Evolutionary conservation across 2,329 filamentous ascomycete species (phyloP), one percentile per base, ranked within the genome.

Genomic region (Nemania bipapillata): DNA sequence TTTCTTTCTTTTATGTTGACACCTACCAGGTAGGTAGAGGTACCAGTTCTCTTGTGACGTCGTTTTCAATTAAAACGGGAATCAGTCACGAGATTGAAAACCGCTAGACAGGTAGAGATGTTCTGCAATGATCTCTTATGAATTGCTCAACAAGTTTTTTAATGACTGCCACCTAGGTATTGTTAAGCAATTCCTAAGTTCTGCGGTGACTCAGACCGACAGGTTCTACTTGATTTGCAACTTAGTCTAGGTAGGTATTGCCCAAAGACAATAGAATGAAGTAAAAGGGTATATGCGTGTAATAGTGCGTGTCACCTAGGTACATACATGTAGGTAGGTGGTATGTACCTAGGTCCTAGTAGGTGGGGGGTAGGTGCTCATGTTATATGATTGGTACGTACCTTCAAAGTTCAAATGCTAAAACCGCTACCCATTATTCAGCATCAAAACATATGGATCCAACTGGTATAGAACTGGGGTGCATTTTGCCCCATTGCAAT

Each of bases 241-340:
- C n/a, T n/a, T n/a, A n/a, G n/a, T n/a, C n/a, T n/a, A n/a, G n/a
- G n/a, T n/a, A n/a, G n/a, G n/a, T n/a, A n/a, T n/a, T n/a, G n/a
- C n/a, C 30, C 9, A 32, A 32, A 32, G 30, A 47, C 52, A 8
- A 50, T 11, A 24, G 22, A 28, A 32, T 53, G 12, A 26, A 37
- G 28, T 11, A 45, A 64, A 57, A 9, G 24, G 40, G 22, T 20
- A 37, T 60, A 64, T 59, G 24, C 50, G 60, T 54, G 26, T 68
- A 64, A 47, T 8, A 47, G 42, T 20, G 42, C 42, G 9, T 32
- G 9, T 9, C 30, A 32, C 30, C 4, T 9, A 9, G 30, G 4
- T 32, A 32, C 30, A 32, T 32, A 32, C 30, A n/a, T n/a, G n/a
- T n/a, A n/a, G n/a, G n/a, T n/a, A n/a, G n/a, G n/a, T n/a, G n/a